Base-by-base conservation (phyloP, 306 rosid genomes). In the Oemleria cerasiformis region DNA sequence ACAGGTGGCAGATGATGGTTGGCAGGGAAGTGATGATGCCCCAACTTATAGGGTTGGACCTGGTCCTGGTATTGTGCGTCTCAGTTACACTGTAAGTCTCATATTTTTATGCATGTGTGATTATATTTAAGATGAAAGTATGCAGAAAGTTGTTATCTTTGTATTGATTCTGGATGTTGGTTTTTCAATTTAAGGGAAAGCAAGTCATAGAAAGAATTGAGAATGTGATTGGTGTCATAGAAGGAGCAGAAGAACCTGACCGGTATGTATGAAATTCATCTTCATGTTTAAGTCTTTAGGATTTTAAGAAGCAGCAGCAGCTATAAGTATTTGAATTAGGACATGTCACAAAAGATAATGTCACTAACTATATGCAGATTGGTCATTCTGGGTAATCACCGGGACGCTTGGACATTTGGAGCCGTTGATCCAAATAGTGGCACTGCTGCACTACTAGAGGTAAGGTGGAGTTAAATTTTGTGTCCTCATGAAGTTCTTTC, bases 351-450 rank as follows among this genome's bases (percentile, higher is more conserved):
- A 11, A 23, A 17, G 25, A 56, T 4, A 42, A 5, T 16, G 61
- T 36, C n/a, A 50, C 47, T 40, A 2, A 48, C 47, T 3, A 42
- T 64, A 11, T 82, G 89, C 68, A 90, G 93, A 74, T 83, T 65
- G 86, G 90, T 88, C 65, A 88, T 90, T 77, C 77, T 88, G 64
- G 93, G 96, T 15, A 90, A 88, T 69, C 96, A 86, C 79, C 85
- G 93, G 63, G 93, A 88, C 74, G 92, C 88, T 30, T 90, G 93
- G 92, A 90, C 93, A 57, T 88, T 86, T 87, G 96, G 96, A 69
- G 96, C 93, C 21, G 91, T 84, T 76, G 96, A 90, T 80, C 96
- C 93, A 53, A 88, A 82, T 64, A 88, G 93, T 81, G 96, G 91
- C 49, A 90, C 96, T 6, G 90, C 96, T 44, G 81, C 90, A 58